Base-by-base conservation (phyloP, 176 grass and related monocot species). In the Zea luxurians region DNA sequence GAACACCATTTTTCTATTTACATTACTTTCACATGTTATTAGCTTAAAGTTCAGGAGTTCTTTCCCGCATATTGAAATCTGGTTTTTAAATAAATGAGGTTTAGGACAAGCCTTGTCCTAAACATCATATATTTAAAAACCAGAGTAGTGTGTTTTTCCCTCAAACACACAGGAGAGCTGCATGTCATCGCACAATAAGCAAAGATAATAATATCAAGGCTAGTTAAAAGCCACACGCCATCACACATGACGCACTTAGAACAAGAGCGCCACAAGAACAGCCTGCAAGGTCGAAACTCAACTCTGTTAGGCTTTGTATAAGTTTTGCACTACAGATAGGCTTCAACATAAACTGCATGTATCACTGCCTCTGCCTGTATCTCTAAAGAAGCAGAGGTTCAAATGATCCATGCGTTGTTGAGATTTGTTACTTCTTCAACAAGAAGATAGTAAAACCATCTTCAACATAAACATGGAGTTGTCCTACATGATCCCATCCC, bases 21-120 rank as follows among this genome's bases (percentile, higher is more conserved):
- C 11, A 49, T 49, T 70, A 70, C 67, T 35, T 27, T n/a, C 70
- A 52, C 21, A 36, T 70, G 6, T 71, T 69, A 47, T 49, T 18
- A 13, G 2, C 21, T 64, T 16, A 27, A 70, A 54, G 27, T 73
- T 54, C 13, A 55, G 12, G 34, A 37, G 13, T 37, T 63, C 12
- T 37, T 37, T 63, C 27, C 27, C 52, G 13, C 27, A 63, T 21
- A 61, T 60, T 63, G 11, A 63, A 63, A 36, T 11, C 27, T 27
- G 27, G 27, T 7, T 17, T 54, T 54, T 7, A n/a, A 54, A 54
- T n/a, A 48, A 13, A 54, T n/a, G 2, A 54, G 3, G 11, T 54
- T 53, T 52, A 52, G 49, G 49, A 53, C 49, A 50, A 15, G 12
- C 48, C 48, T 15, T 13, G 13, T 15, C 48, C 13, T 50, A 50